Evolutionary conservation across 345 rosid species (phyloP).

Genomic region (Populus tremula): DNA sequence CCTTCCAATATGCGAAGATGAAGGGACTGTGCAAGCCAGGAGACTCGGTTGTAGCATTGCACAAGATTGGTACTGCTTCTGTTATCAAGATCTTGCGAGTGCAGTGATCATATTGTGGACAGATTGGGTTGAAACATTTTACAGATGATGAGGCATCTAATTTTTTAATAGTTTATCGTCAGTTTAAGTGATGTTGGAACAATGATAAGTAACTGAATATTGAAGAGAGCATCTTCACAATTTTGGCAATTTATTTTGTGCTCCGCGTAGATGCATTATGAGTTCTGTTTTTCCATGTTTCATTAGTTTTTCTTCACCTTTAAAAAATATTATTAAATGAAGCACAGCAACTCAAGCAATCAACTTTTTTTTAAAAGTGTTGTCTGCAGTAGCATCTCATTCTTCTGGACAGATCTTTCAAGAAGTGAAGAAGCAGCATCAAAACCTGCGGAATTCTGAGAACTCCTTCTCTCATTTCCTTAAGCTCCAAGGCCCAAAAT

Average conservation of each 20-base stretch:
- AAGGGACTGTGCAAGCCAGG: conserved; percentile 33
- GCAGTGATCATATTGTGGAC: conserved; percentile 4
- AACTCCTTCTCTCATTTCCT: too few relatives aligned
- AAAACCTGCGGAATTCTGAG: too few relatives aligned
- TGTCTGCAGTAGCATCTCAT: too few relatives aligned
- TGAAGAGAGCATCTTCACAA: neutral
- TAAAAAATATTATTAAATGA: neutral
- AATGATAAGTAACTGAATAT: neutral
- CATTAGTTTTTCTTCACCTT: neutral
- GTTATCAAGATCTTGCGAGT: conserved; percentile 30
- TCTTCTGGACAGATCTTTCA: too few relatives aligned
- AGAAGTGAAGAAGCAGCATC: too few relatives aligned
- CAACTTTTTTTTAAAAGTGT: neutral
- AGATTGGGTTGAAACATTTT: neutral
- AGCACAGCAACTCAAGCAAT: neutral
- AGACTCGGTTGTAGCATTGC: conserved; percentile 37
- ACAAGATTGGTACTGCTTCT: conserved; percentile 24
- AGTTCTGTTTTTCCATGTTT: neutral
- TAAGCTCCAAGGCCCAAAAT: too few relatives aligned
- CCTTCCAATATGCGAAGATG: conserved; percentile 18
- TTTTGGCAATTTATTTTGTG: neutral
- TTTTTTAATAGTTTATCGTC: neutral
- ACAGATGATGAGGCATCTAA: conserved; percentile 4
- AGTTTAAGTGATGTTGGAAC: neutral
- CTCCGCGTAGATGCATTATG: too few relatives aligned